phyloP scores from a whole-genome alignment of 441 rosid species.

The Adansonia gregorii region DNA sequence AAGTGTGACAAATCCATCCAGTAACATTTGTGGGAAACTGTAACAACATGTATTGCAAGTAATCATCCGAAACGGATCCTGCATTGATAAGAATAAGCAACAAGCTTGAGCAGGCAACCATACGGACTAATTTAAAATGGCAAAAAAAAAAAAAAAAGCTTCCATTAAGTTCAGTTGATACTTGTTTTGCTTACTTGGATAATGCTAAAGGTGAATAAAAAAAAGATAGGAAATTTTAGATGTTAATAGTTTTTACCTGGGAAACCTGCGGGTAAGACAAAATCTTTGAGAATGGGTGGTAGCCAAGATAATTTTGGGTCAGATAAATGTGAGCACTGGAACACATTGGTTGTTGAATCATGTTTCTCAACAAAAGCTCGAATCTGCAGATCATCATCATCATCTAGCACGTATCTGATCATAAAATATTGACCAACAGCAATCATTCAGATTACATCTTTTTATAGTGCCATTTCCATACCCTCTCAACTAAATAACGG shows the following conservation, averaged over 20 bases:
- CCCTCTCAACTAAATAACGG: constrained; percentile 63
- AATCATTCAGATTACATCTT: constrained; percentile 29
- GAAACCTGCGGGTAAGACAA: constrained; percentile 81
- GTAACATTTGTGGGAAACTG: constrained; percentile 96
- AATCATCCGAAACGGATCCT: constrained; percentile 96
- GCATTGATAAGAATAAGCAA: constrained; percentile 35
- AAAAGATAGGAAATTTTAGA: constrained; percentile 8
- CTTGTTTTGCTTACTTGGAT: not conserved
- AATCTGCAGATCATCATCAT: constrained; percentile 55
- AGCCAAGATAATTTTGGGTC: constrained; percentile 57
- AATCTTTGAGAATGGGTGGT: constrained; percentile 63
- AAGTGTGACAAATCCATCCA: constrained; percentile 90
- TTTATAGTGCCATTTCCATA: constrained; percentile 65
- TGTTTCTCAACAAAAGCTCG: constrained; percentile 48
- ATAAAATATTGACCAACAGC: constrained; percentile 18
- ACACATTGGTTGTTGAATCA: constrained; percentile 28
- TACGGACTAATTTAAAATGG: not conserved
- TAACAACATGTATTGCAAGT: constrained; percentile 84
- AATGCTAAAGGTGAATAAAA: not conserved
- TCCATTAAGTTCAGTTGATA: not conserved
- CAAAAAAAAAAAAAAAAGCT: not conserved
- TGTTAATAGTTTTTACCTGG: constrained; percentile 56
- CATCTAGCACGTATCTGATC: constrained; percentile 64
- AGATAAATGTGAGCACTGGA: constrained; percentile 36
- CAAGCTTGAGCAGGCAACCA: not conserved